Base-by-base conservation (phyloP, 164 flowering plant genomes). In the Malania oleifera region DNA sequence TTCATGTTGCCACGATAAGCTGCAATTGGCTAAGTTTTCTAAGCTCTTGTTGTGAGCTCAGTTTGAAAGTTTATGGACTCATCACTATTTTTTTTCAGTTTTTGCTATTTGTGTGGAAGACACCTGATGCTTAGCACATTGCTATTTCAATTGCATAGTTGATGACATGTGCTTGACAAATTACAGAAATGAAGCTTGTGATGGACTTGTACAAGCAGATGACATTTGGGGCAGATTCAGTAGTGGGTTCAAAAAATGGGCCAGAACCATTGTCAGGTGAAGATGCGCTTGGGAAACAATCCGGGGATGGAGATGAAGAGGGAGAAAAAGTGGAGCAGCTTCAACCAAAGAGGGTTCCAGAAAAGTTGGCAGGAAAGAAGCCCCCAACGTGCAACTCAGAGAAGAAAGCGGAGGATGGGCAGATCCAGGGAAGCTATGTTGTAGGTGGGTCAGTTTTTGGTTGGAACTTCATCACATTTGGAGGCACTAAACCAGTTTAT, bases 391-490 rank as follows among this genome's bases (percentile, higher is more conserved):
- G 1, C 23, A 14, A 10, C 18, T 29, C 34, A 20, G 40, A n/a
- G 5, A 7, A 7, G 7, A 7, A 24, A 27, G 29, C 7, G 1
- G 38, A 25, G 19, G 53, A 43, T 23, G 41, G 37, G 19, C 20
- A n/a, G 56, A 1, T 2, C 45, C 41, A 28, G 17, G 35, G 39
- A 28, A 60, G 55, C 55, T 68, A 62, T 41, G 38, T 68, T 37
- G 59, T 68, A 5, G 72, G 67, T n/a, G 72, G 72, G 15, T 63
- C 72, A 39, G 59, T 38, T 27, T 46, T 53, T 38, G 67, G 67
- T 25, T 63, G 60, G 63, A 68, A 68, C 59, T 68, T 63, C 63
- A 63, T 68, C 39, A 63, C 72, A 25, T 63, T 44, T 39, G 6
- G 24, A 22, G 64, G 72, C 38, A 26, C 17, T 58, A 58, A 52